Base-by-base conservation (phyloP, 306 rosid species). In the Aeschynomene evenia region DNA sequence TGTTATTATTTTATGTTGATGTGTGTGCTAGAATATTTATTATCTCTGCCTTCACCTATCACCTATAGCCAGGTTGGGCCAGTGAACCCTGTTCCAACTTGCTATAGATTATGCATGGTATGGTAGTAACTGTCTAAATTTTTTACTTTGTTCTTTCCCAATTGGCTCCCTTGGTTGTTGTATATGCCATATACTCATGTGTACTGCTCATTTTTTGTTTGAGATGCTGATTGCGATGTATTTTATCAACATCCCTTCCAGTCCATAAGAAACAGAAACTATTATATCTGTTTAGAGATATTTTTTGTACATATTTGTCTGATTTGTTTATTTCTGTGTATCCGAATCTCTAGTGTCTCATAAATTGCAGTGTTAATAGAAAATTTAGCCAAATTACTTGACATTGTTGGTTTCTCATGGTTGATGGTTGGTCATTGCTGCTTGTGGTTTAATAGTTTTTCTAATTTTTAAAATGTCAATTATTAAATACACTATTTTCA, bases 31-130 rank as follows among this genome's bases (percentile, higher is more conserved):
- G 64, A 75, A 46, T 56, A 37, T 1, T 36, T 63, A 46, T 56
- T 39, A 69, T 63, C 63, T 79, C 18, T 10, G 61, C 48, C 77
- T 55, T 70, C 48, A 21, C 39, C 43, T 51, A 36, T 70, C 48
- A 21, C 39, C 43, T 51, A 36, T 69, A 15, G 39, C 39, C 26
- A 40, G 62, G 56, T 48, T 55, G 59, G 20, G 48, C 59, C 24
- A 46, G 9, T 62, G 51, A 45, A 34, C 22, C 71, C 68, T 24
- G 56, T 20, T 63, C 39, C 31, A 9, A 24, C 51, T 37, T 79
- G 28, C 80, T 31, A 26, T 50, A 21, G 18, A 48, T 26, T 34
- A 16, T 60, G 57, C 40, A 54, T 23, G 15, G 23, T 61, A 54
- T 23, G 15, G 23, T 61, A 46, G 9, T 54, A 13, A 52, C 21